Evolutionary conservation across 2,329 filamentous ascomycete species (phyloP).

Genomic region (Penicillium griseofulvum): DNA sequence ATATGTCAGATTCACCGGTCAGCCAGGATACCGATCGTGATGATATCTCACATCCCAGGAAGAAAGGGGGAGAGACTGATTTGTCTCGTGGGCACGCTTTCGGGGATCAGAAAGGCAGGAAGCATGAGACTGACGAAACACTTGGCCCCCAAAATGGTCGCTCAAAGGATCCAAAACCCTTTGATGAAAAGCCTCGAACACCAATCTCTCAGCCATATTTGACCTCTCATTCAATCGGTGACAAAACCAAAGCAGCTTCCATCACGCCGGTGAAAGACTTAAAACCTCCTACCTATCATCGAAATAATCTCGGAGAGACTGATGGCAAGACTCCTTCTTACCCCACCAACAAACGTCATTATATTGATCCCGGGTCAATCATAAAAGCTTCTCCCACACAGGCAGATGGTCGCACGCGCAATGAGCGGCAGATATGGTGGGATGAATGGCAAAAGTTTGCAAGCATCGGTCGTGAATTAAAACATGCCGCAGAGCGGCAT

Average conservation of each 20-base stretch:
- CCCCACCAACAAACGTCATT: constrained; percentile 28
- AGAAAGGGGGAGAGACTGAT: constrained; percentile 13
- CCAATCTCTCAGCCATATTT: constrained; percentile 32
- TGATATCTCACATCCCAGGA: constrained; percentile 19
- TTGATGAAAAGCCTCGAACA: constrained; percentile 39
- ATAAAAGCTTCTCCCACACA: constrained; percentile 31
- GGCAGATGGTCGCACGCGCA: constrained; percentile 27
- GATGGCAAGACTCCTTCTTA: constrained; percentile 42
- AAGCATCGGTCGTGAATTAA: constrained; percentile 45
- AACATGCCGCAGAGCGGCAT: constrained; percentile 44
- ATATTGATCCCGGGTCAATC: constrained; percentile 24
- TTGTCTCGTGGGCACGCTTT: constrained; percentile 10
- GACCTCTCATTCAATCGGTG: constrained; percentile 34
- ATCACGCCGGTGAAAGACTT: constrained; percentile 46
- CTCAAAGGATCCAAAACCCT: constrained; percentile 31
- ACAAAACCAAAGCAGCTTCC: constrained; percentile 28
- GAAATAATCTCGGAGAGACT: constrained; percentile 40
- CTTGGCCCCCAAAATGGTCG: constrained; percentile 33
- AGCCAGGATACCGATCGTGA: constrained; percentile 22
- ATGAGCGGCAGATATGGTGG: constrained; percentile 44
- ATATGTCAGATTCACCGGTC: constrained; percentile 25
- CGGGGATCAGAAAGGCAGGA: constrained; percentile 19
- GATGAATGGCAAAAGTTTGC: constrained; percentile 44
- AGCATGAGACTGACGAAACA: constrained; percentile 26
- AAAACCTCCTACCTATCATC: constrained; percentile 38